These are phyloP conservation scores for Metarhizium brunneum DNA, from an alignment of 2,329 filamentous ascomycete species.

Conservation along the genomic window DNA sequence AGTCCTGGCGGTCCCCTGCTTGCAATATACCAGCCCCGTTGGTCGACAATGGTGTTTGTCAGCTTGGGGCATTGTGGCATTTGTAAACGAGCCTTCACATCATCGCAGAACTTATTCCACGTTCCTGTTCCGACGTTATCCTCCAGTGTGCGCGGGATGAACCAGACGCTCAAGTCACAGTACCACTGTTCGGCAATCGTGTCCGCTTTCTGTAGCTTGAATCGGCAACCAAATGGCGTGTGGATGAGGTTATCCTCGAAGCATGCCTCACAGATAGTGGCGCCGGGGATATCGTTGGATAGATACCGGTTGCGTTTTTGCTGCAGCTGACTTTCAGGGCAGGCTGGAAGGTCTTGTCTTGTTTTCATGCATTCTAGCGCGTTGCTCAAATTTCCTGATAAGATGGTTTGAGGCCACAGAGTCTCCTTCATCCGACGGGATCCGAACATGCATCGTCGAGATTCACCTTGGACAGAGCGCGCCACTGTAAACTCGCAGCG, in stretches of 20 bases:
- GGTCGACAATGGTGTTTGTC: constrained; percentile 11
- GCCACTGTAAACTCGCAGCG: no score
- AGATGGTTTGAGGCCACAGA: no score
- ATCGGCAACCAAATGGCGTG: constrained; percentile 20
- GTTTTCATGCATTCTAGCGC: no score
- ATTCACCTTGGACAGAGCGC: no score
- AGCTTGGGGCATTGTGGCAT: constrained; percentile 18
- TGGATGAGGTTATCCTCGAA: constrained; percentile 24
- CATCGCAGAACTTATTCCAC: constrained; percentile 24
- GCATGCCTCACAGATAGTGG: constrained; percentile 28
- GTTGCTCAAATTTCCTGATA: no score
- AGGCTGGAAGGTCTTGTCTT: no score
- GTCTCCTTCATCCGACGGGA: no score
- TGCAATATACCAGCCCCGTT: constrained; percentile 22
- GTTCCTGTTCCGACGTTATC: constrained; percentile 12
- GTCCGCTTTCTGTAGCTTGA: constrained; percentile 9
- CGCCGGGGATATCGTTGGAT: constrained; percentile 20
- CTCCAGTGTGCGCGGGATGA: constrained; percentile 20
- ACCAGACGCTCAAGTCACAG: constrained; percentile 24
- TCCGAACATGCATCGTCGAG: no score
- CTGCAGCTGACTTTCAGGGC: neutral
- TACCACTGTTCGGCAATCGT: constrained; percentile 3
- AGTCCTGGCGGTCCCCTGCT: neutral
- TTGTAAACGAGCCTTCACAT: constrained; percentile 17
- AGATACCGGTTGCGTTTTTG: constrained; percentile 22